These are phyloP conservation scores for Podospora didyma DNA, from an alignment of 495 filamentous ascomycete genomes.

Conservation along the genomic window DNA sequence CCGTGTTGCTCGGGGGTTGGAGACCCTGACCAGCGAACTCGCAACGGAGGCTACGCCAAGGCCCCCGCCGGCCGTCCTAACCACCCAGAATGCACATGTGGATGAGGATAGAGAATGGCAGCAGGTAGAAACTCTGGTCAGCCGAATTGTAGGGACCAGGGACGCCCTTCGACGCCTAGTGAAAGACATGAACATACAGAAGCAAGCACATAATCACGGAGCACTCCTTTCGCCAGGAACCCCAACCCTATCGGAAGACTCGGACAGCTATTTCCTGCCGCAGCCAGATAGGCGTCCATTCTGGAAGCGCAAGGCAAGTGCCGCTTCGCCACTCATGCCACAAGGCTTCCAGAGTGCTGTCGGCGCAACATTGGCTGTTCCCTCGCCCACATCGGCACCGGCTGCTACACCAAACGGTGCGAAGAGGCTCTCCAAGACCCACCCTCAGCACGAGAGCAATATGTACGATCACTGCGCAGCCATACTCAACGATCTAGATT, in stretches of 20 bases:
- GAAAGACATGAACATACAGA: constrained; percentile 72
- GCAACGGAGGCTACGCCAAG: constrained; percentile 14
- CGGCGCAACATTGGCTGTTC: constrained; percentile 57
- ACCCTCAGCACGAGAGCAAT: constrained; percentile 48
- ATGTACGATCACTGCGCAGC: constrained; percentile 77
- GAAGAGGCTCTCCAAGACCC: constrained; percentile 19
- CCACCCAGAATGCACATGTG: constrained; percentile 25
- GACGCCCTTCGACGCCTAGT: constrained; percentile 84
- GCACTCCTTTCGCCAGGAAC: constrained; percentile 38
- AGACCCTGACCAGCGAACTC: constrained; percentile 27
- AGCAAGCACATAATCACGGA: constrained; percentile 23
- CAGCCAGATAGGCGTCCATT: constrained; percentile 57
- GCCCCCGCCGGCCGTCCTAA: constrained; percentile 15
- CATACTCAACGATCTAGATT: constrained; percentile 76
- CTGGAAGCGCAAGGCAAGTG: constrained; percentile 84
- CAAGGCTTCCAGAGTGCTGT: constrained; percentile 43
- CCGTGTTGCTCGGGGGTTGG: constrained; percentile 46
- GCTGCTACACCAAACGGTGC: constrained; percentile 32
- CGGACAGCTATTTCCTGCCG: constrained; percentile 40
- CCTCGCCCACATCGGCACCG: constrained; percentile 41
- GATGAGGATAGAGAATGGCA: constrained; percentile 81
- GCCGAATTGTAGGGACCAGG: constrained; percentile 76
- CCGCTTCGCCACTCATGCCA: constrained; percentile 33
- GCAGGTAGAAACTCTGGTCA: constrained; percentile 75
- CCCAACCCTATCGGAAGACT: constrained; percentile 38